These are phyloP conservation scores for Fusarium xylarioides DNA, from an alignment of 2,329 filamentous ascomycete genomes.

Conservation along the genomic window DNA sequence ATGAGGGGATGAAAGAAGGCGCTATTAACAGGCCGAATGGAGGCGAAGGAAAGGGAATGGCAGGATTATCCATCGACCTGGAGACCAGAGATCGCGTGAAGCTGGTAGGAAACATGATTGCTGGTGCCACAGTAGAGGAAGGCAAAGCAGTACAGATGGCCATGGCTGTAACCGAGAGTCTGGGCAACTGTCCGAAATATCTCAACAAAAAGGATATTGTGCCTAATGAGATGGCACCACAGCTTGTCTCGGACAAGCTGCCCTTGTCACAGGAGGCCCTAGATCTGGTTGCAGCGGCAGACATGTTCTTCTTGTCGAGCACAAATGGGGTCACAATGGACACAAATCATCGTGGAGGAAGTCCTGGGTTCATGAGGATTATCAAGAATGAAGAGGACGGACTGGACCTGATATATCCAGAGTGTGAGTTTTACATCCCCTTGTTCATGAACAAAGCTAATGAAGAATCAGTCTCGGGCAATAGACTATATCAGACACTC, in stretches of 20 bases:
- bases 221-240: conserved; percentile 56
- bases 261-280: conserved; percentile 64
- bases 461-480: conserved; percentile 68
- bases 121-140: conserved; percentile 61
- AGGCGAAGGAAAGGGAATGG: conserved; percentile 54
- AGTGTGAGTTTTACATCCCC: conserved; percentile 58
- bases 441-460: conserved; percentile 12
- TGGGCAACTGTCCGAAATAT: conserved; percentile 91
- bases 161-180: conserved; percentile 73
- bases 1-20: conserved; percentile 47
- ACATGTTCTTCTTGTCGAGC: conserved; percentile 82
- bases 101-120: conserved; percentile 74
- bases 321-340: conserved; percentile 77
- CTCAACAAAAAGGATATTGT: conserved; percentile 76
- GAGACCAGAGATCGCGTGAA: conserved; percentile 73
- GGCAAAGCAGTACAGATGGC: conserved; percentile 63
- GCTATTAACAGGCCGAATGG: conserved; percentile 49
- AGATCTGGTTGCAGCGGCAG: conserved; percentile 68
- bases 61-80: conserved; percentile 65
- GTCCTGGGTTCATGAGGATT: conserved; percentile 77
- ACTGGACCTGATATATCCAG: conserved; percentile 74
- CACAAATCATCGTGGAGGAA: conserved; percentile 82
- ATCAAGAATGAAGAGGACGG: conserved; percentile 61
- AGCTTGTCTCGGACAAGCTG: conserved; percentile 55
- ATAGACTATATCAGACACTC: conserved; percentile 83